phyloP scores from a whole-genome alignment of 352 stramenopile species.

The Thraustochytrium sp. region DNA sequence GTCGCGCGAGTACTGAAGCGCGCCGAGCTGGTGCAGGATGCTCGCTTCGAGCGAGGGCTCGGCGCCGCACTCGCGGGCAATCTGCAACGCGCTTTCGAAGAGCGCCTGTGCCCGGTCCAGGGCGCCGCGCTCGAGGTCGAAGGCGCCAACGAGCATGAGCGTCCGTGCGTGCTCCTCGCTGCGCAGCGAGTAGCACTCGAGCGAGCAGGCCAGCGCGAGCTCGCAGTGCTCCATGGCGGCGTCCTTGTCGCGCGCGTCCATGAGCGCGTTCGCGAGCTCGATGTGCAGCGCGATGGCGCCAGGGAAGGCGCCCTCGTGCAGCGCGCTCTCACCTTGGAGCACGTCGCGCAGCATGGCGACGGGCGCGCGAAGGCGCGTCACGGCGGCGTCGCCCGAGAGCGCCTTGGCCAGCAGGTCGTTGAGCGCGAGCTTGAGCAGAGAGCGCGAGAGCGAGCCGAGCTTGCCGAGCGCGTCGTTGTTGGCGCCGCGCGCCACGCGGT shows the following conservation, averaged over 20 bases:
- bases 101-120: background rate
- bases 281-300: background rate
- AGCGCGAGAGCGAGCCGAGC: background rate
- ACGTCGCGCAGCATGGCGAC: background rate
- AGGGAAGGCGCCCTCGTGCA: background rate
- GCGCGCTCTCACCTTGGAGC: background rate
- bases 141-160: background rate
- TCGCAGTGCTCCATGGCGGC: slow-evolving; percentile 20
- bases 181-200: background rate
- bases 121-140: background rate
- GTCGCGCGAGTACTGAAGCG: background rate
- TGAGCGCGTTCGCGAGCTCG: background rate
- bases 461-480: background rate
- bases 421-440: background rate
- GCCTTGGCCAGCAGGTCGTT: background rate
- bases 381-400: background rate
- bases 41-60: background rate
- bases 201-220: background rate
- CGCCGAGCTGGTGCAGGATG: background rate
- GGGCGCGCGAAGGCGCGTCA: background rate
- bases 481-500: background rate
- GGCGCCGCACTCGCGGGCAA: background rate
- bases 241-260: background rate
- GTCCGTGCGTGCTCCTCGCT: background rate
- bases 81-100: background rate